Conservation (phyloP, 2,329 filamentous ascomycete genomes). For the Geoglossum cookeanum region DNA sequence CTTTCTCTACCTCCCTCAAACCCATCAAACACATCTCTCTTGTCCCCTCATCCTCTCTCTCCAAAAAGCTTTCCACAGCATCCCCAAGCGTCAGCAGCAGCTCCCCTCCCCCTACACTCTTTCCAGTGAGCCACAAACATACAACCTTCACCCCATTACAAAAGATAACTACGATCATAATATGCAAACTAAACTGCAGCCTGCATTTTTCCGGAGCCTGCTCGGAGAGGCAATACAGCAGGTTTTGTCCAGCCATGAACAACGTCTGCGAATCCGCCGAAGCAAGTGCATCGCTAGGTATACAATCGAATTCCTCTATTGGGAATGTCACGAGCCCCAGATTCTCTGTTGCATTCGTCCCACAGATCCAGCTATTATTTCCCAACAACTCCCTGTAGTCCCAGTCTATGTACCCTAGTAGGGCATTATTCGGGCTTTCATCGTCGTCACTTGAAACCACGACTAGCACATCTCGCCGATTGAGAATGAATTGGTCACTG, state of each 20-base stretch:
- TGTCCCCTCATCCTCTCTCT: not conserved
- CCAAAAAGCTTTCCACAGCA: not conserved
- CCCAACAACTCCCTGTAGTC: not conserved
- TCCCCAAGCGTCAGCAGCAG: not conserved
- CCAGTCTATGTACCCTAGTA: not conserved
- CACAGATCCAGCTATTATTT: not conserved
- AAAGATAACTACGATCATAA: not conserved
- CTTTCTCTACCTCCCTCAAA: not conserved
- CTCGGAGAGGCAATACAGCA: not conserved
- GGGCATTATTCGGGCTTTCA: not conserved
- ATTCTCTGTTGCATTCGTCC: not conserved
- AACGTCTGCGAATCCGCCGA: not conserved
- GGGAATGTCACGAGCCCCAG: not conserved
- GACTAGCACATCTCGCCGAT: not conserved
- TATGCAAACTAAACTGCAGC: not conserved
- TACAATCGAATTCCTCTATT: not conserved
- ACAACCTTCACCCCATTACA: not conserved
- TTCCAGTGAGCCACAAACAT: not conserved
- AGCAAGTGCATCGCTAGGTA: not conserved
- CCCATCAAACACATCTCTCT: not conserved
- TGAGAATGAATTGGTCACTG: not conserved
- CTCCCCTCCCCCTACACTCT: not conserved
- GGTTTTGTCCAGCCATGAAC: not conserved
- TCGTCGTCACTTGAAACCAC: not conserved
- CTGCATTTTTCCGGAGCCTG: not conserved